A percentile compares a stretch with the other conserved stretches of the same genome.
These are phyloP conservation scores for Tuber melanosporum DNA, from an alignment of 495 filamentous ascomycete genomes.

Conservation along the genomic window DNA sequence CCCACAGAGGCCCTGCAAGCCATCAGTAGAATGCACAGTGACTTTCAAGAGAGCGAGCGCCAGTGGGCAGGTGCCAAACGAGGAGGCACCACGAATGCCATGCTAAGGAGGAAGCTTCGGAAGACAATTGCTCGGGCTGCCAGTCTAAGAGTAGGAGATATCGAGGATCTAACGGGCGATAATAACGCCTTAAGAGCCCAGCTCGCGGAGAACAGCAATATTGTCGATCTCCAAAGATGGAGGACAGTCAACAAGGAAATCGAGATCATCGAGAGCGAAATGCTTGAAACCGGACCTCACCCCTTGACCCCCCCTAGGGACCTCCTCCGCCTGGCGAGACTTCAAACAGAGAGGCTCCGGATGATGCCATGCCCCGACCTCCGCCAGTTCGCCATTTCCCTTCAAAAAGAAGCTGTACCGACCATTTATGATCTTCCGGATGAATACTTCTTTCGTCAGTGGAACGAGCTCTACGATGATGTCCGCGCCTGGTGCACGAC, in stretches of 20 bases:
- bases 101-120: constrained; percentile 3
- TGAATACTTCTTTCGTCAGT: constrained; percentile 11
- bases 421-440: neutral
- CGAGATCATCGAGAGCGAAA: neutral
- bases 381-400: constrained; percentile 1
- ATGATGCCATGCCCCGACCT: constrained; percentile 3
- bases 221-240: neutral
- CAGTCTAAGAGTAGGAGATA: neutral
- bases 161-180: neutral
- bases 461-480: constrained; percentile 20
- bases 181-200: neutral
- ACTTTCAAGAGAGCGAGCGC: neutral
- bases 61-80: neutral
- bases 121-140: neutral
- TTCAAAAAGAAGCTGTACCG: neutral
- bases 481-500: constrained; percentile 20
- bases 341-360: neutral
- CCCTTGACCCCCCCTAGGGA: neutral
- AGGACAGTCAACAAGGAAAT: constrained; percentile 3
- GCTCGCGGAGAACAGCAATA: neutral
- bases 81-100: neutral
- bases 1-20: neutral
- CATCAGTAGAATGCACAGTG: neutral
- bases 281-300: neutral
- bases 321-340: neutral